A percentile compares a stretch with the other conserved stretches of the same genome.
Conservation (phyloP, 2,329 filamentous ascomycete species). For the Penicillium fuscoglaucum region DNA sequence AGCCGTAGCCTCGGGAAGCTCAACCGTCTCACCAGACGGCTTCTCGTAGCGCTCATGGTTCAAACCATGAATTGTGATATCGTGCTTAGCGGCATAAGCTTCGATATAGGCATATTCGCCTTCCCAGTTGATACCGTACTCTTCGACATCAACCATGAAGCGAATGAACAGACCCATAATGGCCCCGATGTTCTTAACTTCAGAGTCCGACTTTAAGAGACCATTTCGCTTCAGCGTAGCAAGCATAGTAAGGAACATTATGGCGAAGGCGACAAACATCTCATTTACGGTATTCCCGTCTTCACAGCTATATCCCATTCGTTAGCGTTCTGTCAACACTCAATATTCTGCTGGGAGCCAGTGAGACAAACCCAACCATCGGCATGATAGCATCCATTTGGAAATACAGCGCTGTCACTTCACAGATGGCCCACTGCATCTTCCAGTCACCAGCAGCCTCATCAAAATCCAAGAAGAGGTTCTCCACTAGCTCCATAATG, state of each 20-base stretch:
- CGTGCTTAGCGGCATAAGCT: slow-evolving; percentile 23
- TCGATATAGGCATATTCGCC: slow-evolving; percentile 7
- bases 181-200: slow-evolving; percentile 40
- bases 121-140: background rate
- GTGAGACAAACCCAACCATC: slow-evolving; percentile 23
- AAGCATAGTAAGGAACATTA: slow-evolving; percentile 44
- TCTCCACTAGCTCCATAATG: slow-evolving; percentile 46
- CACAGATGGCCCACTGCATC: slow-evolving; percentile 46
- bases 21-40: slow-evolving; percentile 16
- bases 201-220: slow-evolving; percentile 37
- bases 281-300: slow-evolving; percentile 6
- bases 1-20: slow-evolving; percentile 25
- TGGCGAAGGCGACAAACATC: background rate
- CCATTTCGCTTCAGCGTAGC: slow-evolving; percentile 36
- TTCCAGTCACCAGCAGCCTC: slow-evolving; percentile 39
- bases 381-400: slow-evolving; percentile 10
- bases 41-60: slow-evolving; percentile 24
- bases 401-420: slow-evolving; percentile 38
- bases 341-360: background rate
- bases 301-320: slow-evolving; percentile 10
- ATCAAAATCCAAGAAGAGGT: slow-evolving; percentile 44
- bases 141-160: background rate
- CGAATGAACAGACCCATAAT: slow-evolving; percentile 43
- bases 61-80: slow-evolving; percentile 13
- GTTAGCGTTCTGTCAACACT: background rate